Evolutionary conservation across 2,329 filamentous ascomycete genomes (phyloP), one percentile per base, ranked within the genome.

Genomic region (Pseudocercospora eumusae): DNA sequence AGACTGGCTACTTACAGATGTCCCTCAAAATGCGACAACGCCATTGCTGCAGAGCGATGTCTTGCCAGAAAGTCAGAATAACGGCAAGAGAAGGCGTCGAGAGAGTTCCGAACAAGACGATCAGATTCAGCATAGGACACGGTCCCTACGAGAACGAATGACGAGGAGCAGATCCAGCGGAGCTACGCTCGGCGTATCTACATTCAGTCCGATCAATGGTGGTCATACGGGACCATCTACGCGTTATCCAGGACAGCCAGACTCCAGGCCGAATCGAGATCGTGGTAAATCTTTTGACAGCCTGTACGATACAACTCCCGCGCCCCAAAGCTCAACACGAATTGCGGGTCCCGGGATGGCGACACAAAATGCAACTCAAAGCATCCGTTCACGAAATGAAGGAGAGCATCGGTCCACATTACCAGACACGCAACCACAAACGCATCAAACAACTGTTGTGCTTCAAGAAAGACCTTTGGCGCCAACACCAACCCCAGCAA

Each of bases 41-140:
- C 25, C 47, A 10, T 4, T 59, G 15, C 21, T 59, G 20, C 47
- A 52, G 21, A 53, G 45, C 57, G n/a, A 53, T 44, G 10, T 57
- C 18, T 2, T 40, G 13, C 55, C 20, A 4, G 7, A 47, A 15
- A n/a, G 23, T 11, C 33, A 25, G 55, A 52, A 25, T 8, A 55
- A 56, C 18, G 50, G 53, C 2, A 56, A 61, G 53, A 13, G 40
- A 10, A 58, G 25, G n/a, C 47, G 23, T 5, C 18, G 42, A 27
- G 44, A 44, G 1, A 52, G n/a, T 13, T 15, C 28, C 10, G 2
- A 45, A 23, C 33, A 1, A 2, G 42, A 45, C 36, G 36, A 42
- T 13, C 36, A 42, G n/a, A 18, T 42, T 11, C n/a, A 47, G 4
- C 9, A 36, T 42, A 11, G 15, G 36, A 15, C 21, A 33, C 25